Evolutionary conservation across 2,329 filamentous ascomycete species (phyloP).

Genomic region (Xylariaceae sp.): DNA sequence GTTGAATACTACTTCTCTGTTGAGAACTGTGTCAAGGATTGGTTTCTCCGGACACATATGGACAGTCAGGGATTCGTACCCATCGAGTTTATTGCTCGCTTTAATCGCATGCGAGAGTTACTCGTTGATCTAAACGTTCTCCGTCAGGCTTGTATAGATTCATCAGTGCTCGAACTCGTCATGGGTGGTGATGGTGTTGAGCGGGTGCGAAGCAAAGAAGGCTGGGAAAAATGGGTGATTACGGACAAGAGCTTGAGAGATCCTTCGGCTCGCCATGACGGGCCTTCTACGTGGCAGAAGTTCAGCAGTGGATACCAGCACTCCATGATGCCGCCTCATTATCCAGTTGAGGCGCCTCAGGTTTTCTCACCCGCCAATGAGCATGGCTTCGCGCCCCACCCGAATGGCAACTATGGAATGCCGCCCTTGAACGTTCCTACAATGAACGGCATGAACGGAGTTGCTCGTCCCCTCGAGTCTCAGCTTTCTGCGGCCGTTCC

Average conservation of each 20-base stretch:
- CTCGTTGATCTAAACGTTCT: constrained; percentile 70
- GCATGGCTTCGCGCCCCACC: constrained; percentile 32
- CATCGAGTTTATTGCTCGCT: constrained; percentile 73
- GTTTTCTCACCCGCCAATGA: constrained; percentile 32
- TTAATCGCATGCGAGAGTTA: constrained; percentile 75
- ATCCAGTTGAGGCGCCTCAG: constrained; percentile 26
- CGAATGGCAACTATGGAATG: constrained; percentile 31
- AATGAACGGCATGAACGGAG: constrained; percentile 29
- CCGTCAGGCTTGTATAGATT: constrained; percentile 69
- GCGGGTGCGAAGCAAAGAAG: constrained; percentile 67
- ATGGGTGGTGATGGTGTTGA: constrained; percentile 73
- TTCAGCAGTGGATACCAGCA: constrained; percentile 18
- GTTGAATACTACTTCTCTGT: constrained; percentile 96
- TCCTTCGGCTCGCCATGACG: constrained; percentile 67
- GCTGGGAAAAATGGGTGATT: constrained; percentile 73
- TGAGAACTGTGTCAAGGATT: constrained; percentile 91
- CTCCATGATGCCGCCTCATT: constrained; percentile 26
- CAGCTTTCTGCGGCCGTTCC: constrained; percentile 60
- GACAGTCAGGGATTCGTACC: constrained; percentile 90
- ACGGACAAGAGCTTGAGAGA: constrained; percentile 68
- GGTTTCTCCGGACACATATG: constrained; percentile 86
- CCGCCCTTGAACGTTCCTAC: constrained; percentile 19
- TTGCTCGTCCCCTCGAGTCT: constrained; percentile 38
- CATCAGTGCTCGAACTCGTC: constrained; percentile 68
- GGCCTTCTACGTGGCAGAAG: constrained; percentile 44